Conservation (phyloP, 257 asterid species). For the Scutellaria barbata region DNA sequence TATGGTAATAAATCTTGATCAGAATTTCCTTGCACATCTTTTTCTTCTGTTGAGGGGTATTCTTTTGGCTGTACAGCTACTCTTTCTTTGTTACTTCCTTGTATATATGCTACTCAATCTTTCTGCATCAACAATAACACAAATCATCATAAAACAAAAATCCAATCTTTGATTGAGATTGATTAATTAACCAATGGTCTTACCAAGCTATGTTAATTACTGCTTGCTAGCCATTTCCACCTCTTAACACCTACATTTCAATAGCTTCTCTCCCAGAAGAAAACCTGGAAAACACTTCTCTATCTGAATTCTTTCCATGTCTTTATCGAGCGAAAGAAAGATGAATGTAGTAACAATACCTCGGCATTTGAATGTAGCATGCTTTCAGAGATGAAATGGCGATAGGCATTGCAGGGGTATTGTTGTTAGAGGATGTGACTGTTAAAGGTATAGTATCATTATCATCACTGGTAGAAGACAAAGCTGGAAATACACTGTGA, state of each 20-base stretch:
- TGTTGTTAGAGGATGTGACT: slow-evolving; percentile 57
- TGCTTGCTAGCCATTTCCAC: slow-evolving; percentile 56
- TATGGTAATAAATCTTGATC: slow-evolving; percentile 64
- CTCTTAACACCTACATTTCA: slow-evolving; percentile 67
- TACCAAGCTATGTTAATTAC: slow-evolving; percentile 66
- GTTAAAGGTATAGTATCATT: slow-evolving; percentile 43
- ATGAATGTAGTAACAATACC: slow-evolving; percentile 43
- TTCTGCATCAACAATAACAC: slow-evolving; percentile 59
- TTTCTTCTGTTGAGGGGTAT: slow-evolving; percentile 59
- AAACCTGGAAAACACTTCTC: slow-evolving; percentile 44
- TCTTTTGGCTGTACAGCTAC: slow-evolving; percentile 73
- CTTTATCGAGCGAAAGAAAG: neutral
- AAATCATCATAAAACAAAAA: slow-evolving; percentile 24
- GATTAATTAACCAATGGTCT: slow-evolving; percentile 19
- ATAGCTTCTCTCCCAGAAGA: slow-evolving; percentile 73
- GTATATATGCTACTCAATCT: slow-evolving; percentile 68
- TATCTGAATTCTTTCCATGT: slow-evolving; percentile 2
- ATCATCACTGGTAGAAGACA: slow-evolving; percentile 31
- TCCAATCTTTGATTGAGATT: neutral
- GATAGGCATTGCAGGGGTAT: slow-evolving; percentile 43
- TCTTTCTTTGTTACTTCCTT: slow-evolving; percentile 48
- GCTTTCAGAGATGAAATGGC: slow-evolving; percentile 63
- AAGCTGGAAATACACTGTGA: slow-evolving; percentile 46
- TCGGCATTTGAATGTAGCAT: slow-evolving; percentile 71
- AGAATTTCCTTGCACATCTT: slow-evolving; percentile 60